Base-by-base conservation (phyloP, 208 protist genomes). In the Trypanosoma cruzi region DNA sequence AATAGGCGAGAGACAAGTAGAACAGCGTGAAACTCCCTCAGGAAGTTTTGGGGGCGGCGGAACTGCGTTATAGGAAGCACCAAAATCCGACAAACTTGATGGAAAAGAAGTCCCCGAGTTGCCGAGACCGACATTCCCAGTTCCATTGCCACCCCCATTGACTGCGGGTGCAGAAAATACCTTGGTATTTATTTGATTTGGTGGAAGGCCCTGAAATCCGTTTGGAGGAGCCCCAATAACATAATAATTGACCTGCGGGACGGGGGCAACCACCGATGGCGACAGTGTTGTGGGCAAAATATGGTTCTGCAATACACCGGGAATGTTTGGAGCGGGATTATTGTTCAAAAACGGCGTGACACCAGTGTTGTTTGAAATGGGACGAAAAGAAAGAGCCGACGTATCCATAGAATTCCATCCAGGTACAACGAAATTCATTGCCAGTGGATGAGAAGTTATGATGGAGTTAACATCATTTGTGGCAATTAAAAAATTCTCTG, bases 221-320 rank as follows among this genome's bases (percentile, higher is more conserved):
- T 50, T 50, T 40, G 18, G 16, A 20, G 32, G 22, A 13, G 24
- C 56, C 13, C 53, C 58, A 36, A 72, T 46, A 29, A 65, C n/a
- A 31, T 64, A 72, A 48, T 63, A 58, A 65, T 58, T 65, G 10
- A 72, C 24, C 32, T 57, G 57, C 11, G 40, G 67, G 44, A 57
- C 7, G 34, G 56, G 58, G 7, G 28, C 13, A 14, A 42, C 34
- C 14, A 56, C 20, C 13, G 66, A 42, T 11, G 42, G 18, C 22
- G 68, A 55, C 28, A 20, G 49, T 16, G 59, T 22, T 40, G 49
- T 22, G 0, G 50, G 5, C 11, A 66, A 60, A 0, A 64, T 14
- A 56, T 55, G 34, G 13, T 28, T 24, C 22, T 54, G 55, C 36
- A 59, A 46, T 4, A 46, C 40, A 42, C 58, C 68, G 4, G 44